phyloP scores from a whole-genome alignment of 2,329 filamentous ascomycete species.

The Xylariaceae sp. region DNA sequence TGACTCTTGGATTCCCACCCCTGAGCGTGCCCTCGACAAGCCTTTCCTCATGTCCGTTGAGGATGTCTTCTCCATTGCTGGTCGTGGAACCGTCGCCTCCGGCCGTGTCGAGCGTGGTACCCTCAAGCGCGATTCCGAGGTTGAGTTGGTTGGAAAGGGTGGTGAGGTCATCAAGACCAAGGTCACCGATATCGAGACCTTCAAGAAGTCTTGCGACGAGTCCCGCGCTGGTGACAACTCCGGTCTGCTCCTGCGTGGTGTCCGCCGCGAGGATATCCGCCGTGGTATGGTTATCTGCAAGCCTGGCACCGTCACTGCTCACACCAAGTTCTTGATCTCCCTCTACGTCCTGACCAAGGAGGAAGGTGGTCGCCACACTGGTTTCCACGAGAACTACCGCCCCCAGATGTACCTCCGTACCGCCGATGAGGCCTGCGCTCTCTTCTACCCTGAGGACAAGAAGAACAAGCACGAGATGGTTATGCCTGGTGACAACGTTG shows the following conservation, averaged over 20 bases:
- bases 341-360: conserved; percentile 98
- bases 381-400: conserved; percentile 93
- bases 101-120: conserved; percentile 95
- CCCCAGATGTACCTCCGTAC: conserved; percentile 96
- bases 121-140: conserved; percentile 88
- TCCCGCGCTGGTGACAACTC: conserved; percentile 97
- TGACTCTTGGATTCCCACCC: conserved; percentile 94
- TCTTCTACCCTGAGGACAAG: conserved; percentile 81
- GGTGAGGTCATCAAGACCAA: conserved; percentile 87
- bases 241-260: conserved; percentile 88
- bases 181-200: conserved; percentile 99
- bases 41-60: conserved; percentile 99
- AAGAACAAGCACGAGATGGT: conserved; percentile 69
- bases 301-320: conserved; percentile 77
- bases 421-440: conserved; percentile 70
- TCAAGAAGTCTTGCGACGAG: conserved; percentile 99
- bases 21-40: conserved; percentile 90
- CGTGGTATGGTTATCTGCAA: conserved; percentile 92
- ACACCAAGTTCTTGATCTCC: conserved; percentile 88
- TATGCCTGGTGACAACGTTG: conserved; percentile 98
- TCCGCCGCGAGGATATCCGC: conserved; percentile 89
- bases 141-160: conserved; percentile 90
- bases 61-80: conserved; percentile 83
- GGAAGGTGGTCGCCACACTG: conserved; percentile 94
- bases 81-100: conserved; percentile 93